These are phyloP conservation scores for Leccinum rimulosum DNA, from an alignment of 768 basidiomycete species.

Conservation along the genomic window DNA sequence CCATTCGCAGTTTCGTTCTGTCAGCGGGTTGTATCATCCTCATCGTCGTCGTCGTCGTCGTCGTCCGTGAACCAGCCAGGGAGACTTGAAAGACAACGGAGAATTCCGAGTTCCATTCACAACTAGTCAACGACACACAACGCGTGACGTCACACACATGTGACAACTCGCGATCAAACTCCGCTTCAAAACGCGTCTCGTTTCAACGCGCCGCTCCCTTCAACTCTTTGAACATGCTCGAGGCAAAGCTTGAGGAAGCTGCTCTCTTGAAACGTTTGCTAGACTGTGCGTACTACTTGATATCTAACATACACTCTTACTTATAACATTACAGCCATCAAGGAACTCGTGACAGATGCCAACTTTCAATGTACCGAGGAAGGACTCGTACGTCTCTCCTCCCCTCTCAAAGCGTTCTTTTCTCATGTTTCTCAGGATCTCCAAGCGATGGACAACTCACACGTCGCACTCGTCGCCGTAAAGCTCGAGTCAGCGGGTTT, in stretches of 20 bases:
- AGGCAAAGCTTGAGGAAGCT: slow-evolving; percentile 89
- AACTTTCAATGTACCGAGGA: slow-evolving; percentile 98
- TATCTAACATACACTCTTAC: background rate
- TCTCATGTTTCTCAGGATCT: slow-evolving; percentile 50
- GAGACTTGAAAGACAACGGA: too few species aligned
- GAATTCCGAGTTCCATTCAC: background rate
- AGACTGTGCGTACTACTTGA: slow-evolving; percentile 61
- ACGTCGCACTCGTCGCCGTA: slow-evolving; percentile 94
- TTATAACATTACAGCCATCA: slow-evolving; percentile 64
- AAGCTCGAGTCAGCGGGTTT: slow-evolving; percentile 79
- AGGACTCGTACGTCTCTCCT: slow-evolving; percentile 64
- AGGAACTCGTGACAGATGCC: slow-evolving; percentile 95
- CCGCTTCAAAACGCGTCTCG: slow-evolving; percentile 38
- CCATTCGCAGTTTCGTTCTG: slow-evolving; percentile 47
- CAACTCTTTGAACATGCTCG: slow-evolving; percentile 54
- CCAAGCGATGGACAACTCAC: slow-evolving; percentile 99
- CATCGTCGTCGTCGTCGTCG: too few species aligned
- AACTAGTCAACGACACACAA: background rate
- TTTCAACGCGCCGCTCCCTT: slow-evolving; percentile 11
- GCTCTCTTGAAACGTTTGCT: slow-evolving; percentile 89
- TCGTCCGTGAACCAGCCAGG: slow-evolving; percentile 1
- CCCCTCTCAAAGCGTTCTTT: background rate
- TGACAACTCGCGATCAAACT: slow-evolving; percentile 32
- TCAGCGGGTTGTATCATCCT: slow-evolving; percentile 27
- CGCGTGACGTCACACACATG: slow-evolving; percentile 26